Base-by-base conservation (phyloP, 2,329 filamentous ascomycete genomes). In the Pyrenophora tritici-repentis region DNA sequence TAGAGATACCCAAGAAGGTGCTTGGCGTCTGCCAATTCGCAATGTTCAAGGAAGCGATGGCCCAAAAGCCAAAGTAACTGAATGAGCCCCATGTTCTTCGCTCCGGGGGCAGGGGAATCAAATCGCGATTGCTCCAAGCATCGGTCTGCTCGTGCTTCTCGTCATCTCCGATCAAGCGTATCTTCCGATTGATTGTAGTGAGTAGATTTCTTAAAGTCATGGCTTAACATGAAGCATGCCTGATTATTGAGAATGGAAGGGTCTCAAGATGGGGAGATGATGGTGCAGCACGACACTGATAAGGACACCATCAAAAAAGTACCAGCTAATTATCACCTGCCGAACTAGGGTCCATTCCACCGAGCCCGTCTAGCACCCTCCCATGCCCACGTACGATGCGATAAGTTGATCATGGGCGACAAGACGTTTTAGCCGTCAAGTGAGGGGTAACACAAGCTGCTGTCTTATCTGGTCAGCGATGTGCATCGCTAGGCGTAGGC, bases 21-120 rank as follows among this genome's bases (percentile, higher is more conserved):
- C 73, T 77, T n/a, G 77, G 76, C 1, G 74, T 77, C 55, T 80
- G 78, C 78, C 78, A 79, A 40, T 76, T 79, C 6, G 74, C 59
- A 32, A 79, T 67, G 34, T 78, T 78, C 42, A 68, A 33, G 62
- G 72, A 68, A 50, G 73, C 65, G 69, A 71, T 62, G 50, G 74
- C 66, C 75, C 75, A 64, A 62, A 75, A 57, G 4, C 77, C 77
- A 49, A 76, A 79, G 61, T 70, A 79, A 49, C 77, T 73, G 49
- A 75, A 70, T 56, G 72, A 76, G 6, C 66, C 73, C 63, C 73
- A 75, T n/a, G 72, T 78, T 40, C 63, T 64, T 6, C 75, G 70
- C n/a, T 55, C 65, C 1, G 70, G 72, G 2, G 74, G 73, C 1
- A 74, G 60, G 4, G 75, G 73, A 8, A 74, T 73, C 13, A 75